phyloP scores from a whole-genome alignment of 2,329 filamentous ascomycete genomes.

The Paraphoma sp. region DNA sequence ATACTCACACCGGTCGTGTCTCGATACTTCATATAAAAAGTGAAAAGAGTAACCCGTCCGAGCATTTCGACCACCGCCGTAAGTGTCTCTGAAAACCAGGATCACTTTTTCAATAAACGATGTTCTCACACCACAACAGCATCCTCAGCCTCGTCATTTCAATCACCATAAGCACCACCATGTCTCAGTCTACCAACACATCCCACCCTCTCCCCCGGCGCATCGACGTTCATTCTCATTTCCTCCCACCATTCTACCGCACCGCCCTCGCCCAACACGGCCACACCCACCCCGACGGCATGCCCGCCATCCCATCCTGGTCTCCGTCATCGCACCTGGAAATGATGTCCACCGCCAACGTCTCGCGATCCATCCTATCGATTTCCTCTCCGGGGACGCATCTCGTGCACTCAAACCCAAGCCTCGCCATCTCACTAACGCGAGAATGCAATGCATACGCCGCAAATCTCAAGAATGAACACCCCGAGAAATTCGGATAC shows the following conservation, averaged over 20 bases:
- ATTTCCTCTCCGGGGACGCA: constrained; percentile 62
- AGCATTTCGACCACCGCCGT: not conserved
- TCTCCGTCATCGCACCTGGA: constrained; percentile 54
- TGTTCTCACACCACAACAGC: not conserved
- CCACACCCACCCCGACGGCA: constrained; percentile 56
- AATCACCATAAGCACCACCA: not conserved
- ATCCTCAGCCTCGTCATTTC: no score
- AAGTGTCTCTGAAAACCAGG: not conserved
- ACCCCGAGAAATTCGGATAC: constrained; percentile 56
- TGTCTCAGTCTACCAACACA: not conserved
- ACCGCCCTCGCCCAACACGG: constrained; percentile 50
- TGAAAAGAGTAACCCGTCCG: no score
- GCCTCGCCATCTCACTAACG: constrained; percentile 46
- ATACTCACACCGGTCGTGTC: no score
- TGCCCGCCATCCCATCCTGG: constrained; percentile 59
- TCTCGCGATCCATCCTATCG: constrained; percentile 61
- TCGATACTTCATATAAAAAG: no score
- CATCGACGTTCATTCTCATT: constrained; percentile 60
- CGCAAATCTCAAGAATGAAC: constrained; percentile 44
- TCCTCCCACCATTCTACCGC: constrained; percentile 53
- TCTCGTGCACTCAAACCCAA: constrained; percentile 50
- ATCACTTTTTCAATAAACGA: not conserved
- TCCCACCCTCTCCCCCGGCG: constrained; percentile 27
- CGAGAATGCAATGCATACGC: constrained; percentile 52
- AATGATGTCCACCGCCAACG: constrained; percentile 58